A percentile compares a stretch with the other conserved stretches of the same genome.
Conservation (phyloP, 1,139 yeast genomes). For the Geotrichum fermentans region DNA sequence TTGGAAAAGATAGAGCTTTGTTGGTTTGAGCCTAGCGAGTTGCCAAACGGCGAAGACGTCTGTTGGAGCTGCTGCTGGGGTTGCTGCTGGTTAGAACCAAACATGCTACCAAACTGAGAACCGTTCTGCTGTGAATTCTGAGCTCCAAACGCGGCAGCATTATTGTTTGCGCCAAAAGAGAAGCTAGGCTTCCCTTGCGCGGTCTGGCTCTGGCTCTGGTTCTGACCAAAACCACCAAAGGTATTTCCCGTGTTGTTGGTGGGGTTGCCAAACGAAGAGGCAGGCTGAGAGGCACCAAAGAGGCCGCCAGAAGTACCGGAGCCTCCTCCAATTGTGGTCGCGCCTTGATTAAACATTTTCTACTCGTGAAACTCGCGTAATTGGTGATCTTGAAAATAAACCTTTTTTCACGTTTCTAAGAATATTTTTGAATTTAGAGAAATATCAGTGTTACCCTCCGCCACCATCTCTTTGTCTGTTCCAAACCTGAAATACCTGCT, state of each 20-base stretch:
- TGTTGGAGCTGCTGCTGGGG: background rate
- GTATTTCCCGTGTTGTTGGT: background rate
- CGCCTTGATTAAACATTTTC: background rate
- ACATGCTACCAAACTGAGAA: background rate
- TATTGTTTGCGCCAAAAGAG: background rate
- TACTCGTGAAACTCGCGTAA: too few species aligned
- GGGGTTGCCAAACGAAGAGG: background rate
- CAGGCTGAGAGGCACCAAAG: background rate
- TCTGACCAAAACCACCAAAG: background rate
- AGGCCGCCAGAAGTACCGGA: background rate
- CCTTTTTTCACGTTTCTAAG: too few species aligned
- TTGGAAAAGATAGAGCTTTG: slow-evolving; percentile 2
- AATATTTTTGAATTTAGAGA: too few species aligned
- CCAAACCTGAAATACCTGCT: background rate
- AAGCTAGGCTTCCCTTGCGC: background rate
- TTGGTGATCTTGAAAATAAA: too few species aligned
- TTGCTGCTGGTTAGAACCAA: background rate
- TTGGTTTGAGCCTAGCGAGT: background rate
- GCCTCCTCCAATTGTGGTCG: background rate
- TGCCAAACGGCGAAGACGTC: background rate
- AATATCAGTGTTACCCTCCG: background rate
- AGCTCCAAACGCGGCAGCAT: background rate
- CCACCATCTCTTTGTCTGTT: background rate
- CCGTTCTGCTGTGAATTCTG: background rate
- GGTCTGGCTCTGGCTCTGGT: background rate